These are phyloP conservation scores for Syncephalastrum contaminatum DNA, from an alignment of 371 early-diverging fungal genomes.

Conservation along the genomic window DNA sequence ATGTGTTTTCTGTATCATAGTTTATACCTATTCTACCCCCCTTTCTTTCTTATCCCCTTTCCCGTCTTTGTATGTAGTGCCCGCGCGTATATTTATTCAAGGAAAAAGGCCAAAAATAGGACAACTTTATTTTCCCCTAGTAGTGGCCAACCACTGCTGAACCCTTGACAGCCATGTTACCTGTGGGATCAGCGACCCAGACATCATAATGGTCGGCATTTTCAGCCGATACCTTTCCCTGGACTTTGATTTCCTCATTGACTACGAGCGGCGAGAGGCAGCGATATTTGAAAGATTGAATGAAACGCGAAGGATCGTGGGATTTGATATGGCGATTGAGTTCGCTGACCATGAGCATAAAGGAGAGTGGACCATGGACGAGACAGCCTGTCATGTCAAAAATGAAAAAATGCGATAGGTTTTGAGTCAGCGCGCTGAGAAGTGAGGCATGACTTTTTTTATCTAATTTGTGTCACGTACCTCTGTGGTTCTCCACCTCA, in stretches of 20 bases:
- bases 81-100: too few species aligned
- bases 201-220: conserved; percentile 52
- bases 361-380: conserved; percentile 81
- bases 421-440: neutral
- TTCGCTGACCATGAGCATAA: conserved; percentile 63
- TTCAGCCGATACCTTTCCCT: conserved; percentile 38
- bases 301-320: conserved; percentile 15
- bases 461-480: conserved; percentile 22
- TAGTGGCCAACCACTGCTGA: too few species aligned
- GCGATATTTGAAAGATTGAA: conserved; percentile 63
- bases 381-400: conserved; percentile 45
- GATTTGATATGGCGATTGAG: conserved; percentile 27
- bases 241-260: conserved; percentile 52
- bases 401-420: neutral
- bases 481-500: conserved; percentile 68
- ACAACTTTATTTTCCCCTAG: too few species aligned
- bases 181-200: conserved; percentile 67
- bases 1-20: too few species aligned
- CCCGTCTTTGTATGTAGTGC: too few species aligned
- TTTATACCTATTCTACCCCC: too few species aligned
- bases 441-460: neutral
- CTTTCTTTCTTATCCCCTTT: too few species aligned
- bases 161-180: conserved; percentile 75
- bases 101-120: too few species aligned
- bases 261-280: conserved; percentile 68